phyloP scores from a whole-genome alignment of 192 early-diverging fungal genomes.

The Radiomyces spectabilis region DNA sequence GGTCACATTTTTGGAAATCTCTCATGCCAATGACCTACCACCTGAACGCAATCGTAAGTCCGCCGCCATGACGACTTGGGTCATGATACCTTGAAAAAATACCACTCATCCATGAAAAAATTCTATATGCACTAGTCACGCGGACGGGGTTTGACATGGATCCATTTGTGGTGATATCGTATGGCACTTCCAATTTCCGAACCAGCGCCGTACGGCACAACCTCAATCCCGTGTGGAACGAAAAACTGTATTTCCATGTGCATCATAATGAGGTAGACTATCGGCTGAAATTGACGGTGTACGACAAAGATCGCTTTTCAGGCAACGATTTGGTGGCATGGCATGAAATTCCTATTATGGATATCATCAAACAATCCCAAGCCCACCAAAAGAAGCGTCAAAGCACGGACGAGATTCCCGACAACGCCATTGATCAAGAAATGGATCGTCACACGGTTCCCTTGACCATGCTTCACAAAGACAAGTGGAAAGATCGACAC shows the following conservation, averaged over 20 bases:
- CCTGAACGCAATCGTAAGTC: constrained; percentile 28
- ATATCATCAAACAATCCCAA: constrained; percentile 40
- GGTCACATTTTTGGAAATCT: constrained; percentile 43
- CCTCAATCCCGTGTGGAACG: constrained; percentile 69
- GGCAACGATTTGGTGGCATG: constrained; percentile 60
- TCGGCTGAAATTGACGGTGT: constrained; percentile 50
- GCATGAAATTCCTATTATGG: constrained; percentile 35
- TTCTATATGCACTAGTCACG: constrained; percentile 21
- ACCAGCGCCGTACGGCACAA: constrained; percentile 59
- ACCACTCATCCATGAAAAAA: neutral
- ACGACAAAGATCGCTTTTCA: constrained; percentile 67
- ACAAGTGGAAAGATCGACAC: constrained; percentile 32
- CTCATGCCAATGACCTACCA: constrained; percentile 39
- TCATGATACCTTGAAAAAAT: too few species aligned
- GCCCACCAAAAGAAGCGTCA: neutral
- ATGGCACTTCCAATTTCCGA: constrained; percentile 62
- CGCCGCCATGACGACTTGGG: too few species aligned
- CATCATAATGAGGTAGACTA: constrained; percentile 32
- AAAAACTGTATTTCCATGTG: constrained; percentile 58
- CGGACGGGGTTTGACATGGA: constrained; percentile 72
- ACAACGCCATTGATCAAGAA: constrained; percentile 16
- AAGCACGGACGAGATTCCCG: neutral
- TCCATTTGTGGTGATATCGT: constrained; percentile 72
- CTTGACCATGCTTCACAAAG: constrained; percentile 22
- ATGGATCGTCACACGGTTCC: constrained; percentile 35